Percentiles rank a stretch among this genome's conserved stretches.
phyloP scores from a whole-genome alignment of 768 basidiomycete species.

The Leccinum broughii region DNA sequence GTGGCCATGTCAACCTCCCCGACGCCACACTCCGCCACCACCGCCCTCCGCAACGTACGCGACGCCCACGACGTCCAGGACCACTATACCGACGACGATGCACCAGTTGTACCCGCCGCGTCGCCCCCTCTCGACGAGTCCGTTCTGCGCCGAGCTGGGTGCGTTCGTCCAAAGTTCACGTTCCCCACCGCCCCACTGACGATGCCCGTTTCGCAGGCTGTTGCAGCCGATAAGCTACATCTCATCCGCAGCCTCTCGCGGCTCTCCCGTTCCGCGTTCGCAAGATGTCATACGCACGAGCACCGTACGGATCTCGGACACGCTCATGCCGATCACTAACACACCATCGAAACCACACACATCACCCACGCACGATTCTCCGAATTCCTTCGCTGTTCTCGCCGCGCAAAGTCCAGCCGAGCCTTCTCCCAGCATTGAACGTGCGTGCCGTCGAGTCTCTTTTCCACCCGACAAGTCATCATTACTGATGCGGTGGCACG shows the following conservation, averaged over 20 bases:
- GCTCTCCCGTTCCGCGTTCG: conserved; percentile 43
- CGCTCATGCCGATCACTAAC: conserved; percentile 28
- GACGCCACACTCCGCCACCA: not conserved
- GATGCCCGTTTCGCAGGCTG: conserved; percentile 40
- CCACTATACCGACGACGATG: conserved; percentile 13
- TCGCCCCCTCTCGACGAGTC: conserved; percentile 38
- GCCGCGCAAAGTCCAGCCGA: conserved; percentile 21
- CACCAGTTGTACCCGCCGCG: conserved; percentile 12
- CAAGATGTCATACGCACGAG: conserved; percentile 63
- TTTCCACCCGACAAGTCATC: too few species aligned
- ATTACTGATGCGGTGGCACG: conserved; percentile 15
- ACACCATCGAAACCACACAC: conserved; percentile 1
- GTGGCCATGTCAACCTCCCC: conserved; percentile 15
- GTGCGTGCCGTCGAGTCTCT: conserved; percentile 19
- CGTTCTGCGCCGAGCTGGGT: conserved; percentile 57
- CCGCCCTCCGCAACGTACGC: conserved; percentile 2
- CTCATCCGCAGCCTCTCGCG: conserved; percentile 28
- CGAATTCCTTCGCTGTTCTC: conserved; percentile 9
- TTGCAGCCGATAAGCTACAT: conserved; percentile 55
- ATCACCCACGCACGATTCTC: conserved; percentile 1
- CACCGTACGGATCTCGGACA: conserved; percentile 65
- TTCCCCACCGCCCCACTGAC: not conserved
- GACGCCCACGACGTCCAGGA: not conserved
- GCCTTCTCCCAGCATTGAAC: conserved; percentile 20
- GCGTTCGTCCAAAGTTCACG: conserved; percentile 23